Conservation (phyloP, 345 rosid species). For the Lumnitzera littorea region DNA sequence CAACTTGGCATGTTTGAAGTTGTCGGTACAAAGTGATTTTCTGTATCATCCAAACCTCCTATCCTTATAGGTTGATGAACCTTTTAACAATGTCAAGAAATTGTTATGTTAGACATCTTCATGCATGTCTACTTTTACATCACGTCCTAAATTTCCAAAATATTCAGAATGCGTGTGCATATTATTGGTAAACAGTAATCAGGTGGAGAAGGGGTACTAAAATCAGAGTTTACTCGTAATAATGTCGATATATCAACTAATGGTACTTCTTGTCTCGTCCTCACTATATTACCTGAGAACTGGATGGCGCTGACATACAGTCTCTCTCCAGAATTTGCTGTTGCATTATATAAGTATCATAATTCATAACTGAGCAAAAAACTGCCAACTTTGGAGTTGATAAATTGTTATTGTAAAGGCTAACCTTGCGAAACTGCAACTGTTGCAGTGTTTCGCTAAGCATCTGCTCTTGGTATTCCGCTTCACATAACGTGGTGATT, state of each 20-base stretch:
- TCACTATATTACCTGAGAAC: conserved; percentile 16
- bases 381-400: neutral
- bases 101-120: neutral
- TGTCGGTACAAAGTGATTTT: conserved; percentile 13
- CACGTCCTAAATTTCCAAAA: neutral
- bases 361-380: neutral
- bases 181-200: neutral
- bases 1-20: conserved; percentile 19
- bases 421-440: conserved; percentile 26
- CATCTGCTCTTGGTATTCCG: conserved; percentile 26
- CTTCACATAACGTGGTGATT: conserved; percentile 21
- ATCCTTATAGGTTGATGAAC: conserved; percentile 9
- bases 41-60: neutral
- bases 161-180: neutral
- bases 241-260: too few relatives aligned
- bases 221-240: too few relatives aligned
- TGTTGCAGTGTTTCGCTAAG: conserved; percentile 23
- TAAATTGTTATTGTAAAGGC: neutral
- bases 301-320: neutral
- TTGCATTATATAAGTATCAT: conserved; percentile 1
- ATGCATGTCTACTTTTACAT: too few relatives aligned
- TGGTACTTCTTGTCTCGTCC: too few relatives aligned
- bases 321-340: conserved; percentile 24
- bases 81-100: conserved; percentile 10
- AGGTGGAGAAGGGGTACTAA: too few relatives aligned